Base-by-base conservation (phyloP, 73 alveolate species). In the Urostyla sp. region DNA sequence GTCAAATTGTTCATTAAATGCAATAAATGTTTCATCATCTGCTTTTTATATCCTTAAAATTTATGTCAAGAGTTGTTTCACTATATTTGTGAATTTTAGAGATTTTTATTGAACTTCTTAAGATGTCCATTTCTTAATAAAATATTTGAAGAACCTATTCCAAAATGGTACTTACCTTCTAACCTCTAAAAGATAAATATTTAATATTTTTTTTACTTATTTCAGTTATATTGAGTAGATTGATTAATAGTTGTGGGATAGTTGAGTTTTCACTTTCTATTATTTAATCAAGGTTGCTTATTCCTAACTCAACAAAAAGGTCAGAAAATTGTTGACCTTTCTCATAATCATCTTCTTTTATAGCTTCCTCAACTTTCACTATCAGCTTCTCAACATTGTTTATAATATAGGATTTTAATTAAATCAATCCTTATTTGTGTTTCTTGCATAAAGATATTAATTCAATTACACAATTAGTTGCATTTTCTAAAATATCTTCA, bases 151-250 rank as follows among this genome's bases (percentile, higher is more conserved):
- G 21, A 69, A 69, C 7, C 27, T 1, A 15, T 48, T 69, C 83
- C 83, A 69, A 55, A 69, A 69, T 45, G 83, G 53, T 31, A 69
- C 83, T 36, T 69, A 24, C 30, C 83, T 69, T n/a, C 83, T 45
- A 57, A 10, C 34, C 28, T 53, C 79, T 63, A 58, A 3, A 3
- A 58, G 1, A 58, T 58, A 31, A 21, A 40, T 40, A 35, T 59
- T 18, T 3, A 36, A 35, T 40, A 3, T 13, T 28, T 20, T 3
- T 3, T 34, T 27, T 63, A 63, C 79, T 69, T 27, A 69, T 69
- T 34, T 69, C 83, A 27, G 83, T 67, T n/a, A 69, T 49, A 16
- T 15, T 24, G 66, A 69, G 40, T 1, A 69, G 83, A n/a, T 69
- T 69, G 1, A 69, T 16, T 8, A 69, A 31, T 1, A 69, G 44